Evolutionary conservation across 2,329 filamentous ascomycete genomes (phyloP).

Genomic region (Escovopsis sp.): DNA sequence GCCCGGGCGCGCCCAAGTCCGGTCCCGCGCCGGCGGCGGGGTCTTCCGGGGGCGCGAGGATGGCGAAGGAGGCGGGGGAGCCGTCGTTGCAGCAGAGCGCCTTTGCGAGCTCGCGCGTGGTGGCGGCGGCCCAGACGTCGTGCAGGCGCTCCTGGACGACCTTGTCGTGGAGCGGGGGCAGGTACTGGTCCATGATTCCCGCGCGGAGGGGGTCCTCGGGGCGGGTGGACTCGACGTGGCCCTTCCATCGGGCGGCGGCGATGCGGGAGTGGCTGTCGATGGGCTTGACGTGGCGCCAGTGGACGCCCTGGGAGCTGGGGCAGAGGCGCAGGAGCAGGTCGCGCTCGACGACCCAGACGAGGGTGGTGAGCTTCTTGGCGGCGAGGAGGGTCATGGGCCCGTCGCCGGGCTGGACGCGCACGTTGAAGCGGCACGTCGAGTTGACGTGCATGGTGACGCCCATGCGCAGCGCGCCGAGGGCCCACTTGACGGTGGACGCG

Average conservation of each 20-base stretch:
- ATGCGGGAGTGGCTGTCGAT: slow-evolving; percentile 1
- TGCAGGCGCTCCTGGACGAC: slow-evolving; percentile 1
- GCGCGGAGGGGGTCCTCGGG: slow-evolving; percentile 1
- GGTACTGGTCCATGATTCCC: slow-evolving; percentile 2
- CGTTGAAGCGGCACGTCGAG: slow-evolving; percentile 12
- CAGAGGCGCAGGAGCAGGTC: slow-evolving; percentile 3
- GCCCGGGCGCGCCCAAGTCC: too few relatives aligned
- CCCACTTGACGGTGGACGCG: not conserved
- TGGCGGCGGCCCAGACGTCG: slow-evolving; percentile 1
- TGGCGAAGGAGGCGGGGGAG: slow-evolving; percentile 1
- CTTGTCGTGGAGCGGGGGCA: slow-evolving; percentile 3
- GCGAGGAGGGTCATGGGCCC: not conserved
- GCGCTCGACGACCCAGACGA: slow-evolving; percentile 7
- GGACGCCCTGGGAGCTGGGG: slow-evolving; percentile 1
- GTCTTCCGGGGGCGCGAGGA: not conserved
- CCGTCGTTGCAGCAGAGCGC: not conserved
- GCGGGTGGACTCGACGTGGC: not conserved
- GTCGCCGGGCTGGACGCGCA: not conserved
- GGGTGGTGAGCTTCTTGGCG: slow-evolving; percentile 6
- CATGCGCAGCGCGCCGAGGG: slow-evolving; percentile 5
- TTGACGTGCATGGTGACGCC: slow-evolving; percentile 11
- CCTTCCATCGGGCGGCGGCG: not conserved
- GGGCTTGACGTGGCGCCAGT: not conserved
- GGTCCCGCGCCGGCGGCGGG: not conserved
- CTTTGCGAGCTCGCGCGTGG: not conserved